phyloP scores from a whole-genome alignment of 768 basidiomycete species.

The Pluteus cervinus region DNA sequence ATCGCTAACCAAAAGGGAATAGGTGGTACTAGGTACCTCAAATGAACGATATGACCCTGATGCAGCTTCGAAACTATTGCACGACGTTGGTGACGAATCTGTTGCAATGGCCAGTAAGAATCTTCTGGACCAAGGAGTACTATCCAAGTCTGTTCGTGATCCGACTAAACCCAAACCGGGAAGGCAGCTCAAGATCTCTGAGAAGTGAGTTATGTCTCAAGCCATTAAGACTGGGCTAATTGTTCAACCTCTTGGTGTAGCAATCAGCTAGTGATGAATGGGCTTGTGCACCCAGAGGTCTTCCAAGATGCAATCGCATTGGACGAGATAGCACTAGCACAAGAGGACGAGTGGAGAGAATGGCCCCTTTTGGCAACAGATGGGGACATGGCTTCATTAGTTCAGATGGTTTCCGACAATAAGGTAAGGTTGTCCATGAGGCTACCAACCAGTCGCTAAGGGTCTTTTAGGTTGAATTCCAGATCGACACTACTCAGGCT shows the following conservation, averaged over 20 bases:
- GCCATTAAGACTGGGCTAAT: constrained; percentile 1
- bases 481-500: constrained; percentile 58
- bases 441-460: not conserved
- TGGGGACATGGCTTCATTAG: constrained; percentile 71
- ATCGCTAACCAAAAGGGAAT: constrained; percentile 1
- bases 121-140: constrained; percentile 56
- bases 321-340: constrained; percentile 48
- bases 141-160: constrained; percentile 64
- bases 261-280: constrained; percentile 63
- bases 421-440: constrained; percentile 37
- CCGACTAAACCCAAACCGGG: constrained; percentile 62
- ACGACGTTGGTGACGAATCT: constrained; percentile 46
- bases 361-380: constrained; percentile 81
- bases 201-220: constrained; percentile 33
- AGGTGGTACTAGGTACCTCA: constrained; percentile 80
- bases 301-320: constrained; percentile 67
- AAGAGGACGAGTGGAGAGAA: constrained; percentile 53
- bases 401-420: constrained; percentile 78
- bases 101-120: constrained; percentile 52
- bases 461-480: constrained; percentile 62
- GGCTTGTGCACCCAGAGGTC: constrained; percentile 54
- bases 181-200: constrained; percentile 71
- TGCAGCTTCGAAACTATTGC: constrained; percentile 51
- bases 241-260: constrained; percentile 24
- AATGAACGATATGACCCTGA: constrained; percentile 61